Base-by-base conservation (phyloP, 768 basidiomycete species). In the Galerina marginata region DNA sequence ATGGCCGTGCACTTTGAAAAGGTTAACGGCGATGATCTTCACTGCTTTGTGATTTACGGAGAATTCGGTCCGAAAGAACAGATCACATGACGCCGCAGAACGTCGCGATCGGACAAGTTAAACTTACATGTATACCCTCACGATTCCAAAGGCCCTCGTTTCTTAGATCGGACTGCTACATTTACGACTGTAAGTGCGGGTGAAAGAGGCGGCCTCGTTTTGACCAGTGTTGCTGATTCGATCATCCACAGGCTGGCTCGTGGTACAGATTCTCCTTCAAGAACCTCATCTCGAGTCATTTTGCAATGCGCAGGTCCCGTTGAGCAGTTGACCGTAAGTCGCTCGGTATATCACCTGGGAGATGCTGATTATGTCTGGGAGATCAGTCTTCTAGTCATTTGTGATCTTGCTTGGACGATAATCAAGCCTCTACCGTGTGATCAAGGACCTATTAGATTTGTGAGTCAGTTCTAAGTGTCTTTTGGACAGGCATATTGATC, bases 111-210 rank as follows among this genome's bases (percentile, higher is more conserved):
- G 58, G 52, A 38, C 46, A 45, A 36, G 16, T 37, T 46, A 14
- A 45, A 37, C 58, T 42, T 44, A 25, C 43, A 37, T 44, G 29
- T 26, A 33, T 49, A 48, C 45, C 52, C 47, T 52, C 25, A 48
- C 58, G n/a, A 25, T 48, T 54, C 52, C 37, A 51, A 54, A 54
- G 44, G 20, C 51, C 29, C 26, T n/a, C 6, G 40, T 46, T 38
- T 54, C 45, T 52, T 38, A 56, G 55, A 61, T 61, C 60, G 60
- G 60, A 47, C 42, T 57, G 44, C 5, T 38, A 20, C 44, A 46
- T 38, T 37, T 42, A 16, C 40, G 37, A 52, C 20, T 36, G 60
- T 61, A 42, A 45, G 60, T 25, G 6, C 37, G 52, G n/a, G 9
- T 6, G 1, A 15, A n/a, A 15, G n/a, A 33, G 2, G 15, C n/a